These are phyloP conservation scores for Drosera capensis DNA, from an alignment of 148 eudicot species.

Conservation along the genomic window DNA sequence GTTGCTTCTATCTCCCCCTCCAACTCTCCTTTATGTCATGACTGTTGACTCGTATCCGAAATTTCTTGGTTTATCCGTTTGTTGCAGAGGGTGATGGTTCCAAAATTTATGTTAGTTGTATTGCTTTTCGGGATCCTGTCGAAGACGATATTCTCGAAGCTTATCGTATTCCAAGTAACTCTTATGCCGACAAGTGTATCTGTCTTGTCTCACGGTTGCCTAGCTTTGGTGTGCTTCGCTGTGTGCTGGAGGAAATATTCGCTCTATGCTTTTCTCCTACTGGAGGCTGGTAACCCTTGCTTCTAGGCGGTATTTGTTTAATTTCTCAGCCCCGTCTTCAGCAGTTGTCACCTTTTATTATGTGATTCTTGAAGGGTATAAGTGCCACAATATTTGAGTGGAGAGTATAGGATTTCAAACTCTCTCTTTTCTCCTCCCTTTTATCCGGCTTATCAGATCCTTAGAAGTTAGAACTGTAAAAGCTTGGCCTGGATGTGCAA, in stretches of 20 bases:
- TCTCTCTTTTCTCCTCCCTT: background rate
- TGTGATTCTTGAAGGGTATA: background rate
- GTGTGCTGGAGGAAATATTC: slow-evolving; percentile 74
- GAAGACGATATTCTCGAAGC: slow-evolving; percentile 88
- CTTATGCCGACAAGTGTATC: slow-evolving; percentile 93
- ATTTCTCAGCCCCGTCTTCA: slow-evolving; percentile 23
- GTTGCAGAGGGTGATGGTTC: slow-evolving; percentile 97
- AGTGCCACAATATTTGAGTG: background rate
- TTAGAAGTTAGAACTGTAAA: background rate
- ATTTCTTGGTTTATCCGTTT: slow-evolving; percentile 10
- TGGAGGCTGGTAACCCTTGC: slow-evolving; percentile 68
- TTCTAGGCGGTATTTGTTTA: slow-evolving; percentile 4
- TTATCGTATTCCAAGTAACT: slow-evolving; percentile 57
- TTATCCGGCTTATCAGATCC: background rate
- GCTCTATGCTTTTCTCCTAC: slow-evolving; percentile 61
- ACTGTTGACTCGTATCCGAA: slow-evolving; percentile 1
- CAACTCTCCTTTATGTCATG: background rate
- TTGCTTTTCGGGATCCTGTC: slow-evolving; percentile 87
- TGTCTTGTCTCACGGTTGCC: slow-evolving; percentile 91
- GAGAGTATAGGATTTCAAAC: background rate
- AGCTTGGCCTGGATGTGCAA: background rate
- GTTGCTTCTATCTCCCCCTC: background rate
- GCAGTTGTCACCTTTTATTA: background rate
- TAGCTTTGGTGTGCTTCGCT: slow-evolving; percentile 58
- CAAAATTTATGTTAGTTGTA: slow-evolving; percentile 85